These are phyloP conservation scores for Diaporthe humulicola DNA, from an alignment of 2,329 filamentous ascomycete species.

Conservation along the genomic window DNA sequence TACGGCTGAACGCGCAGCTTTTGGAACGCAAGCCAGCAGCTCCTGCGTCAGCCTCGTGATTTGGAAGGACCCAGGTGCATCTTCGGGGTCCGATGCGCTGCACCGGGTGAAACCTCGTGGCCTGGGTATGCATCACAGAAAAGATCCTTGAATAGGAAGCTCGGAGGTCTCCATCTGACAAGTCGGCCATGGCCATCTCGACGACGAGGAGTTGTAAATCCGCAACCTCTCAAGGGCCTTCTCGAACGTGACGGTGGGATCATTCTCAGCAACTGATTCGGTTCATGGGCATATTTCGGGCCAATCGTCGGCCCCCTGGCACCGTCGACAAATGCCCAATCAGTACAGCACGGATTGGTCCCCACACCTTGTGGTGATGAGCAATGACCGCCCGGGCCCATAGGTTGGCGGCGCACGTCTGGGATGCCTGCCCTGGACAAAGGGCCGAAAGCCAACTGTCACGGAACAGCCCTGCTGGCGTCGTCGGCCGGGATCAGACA, in stretches of 20 bases:
- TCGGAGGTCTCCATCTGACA: slow-evolving; percentile 28
- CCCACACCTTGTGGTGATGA: slow-evolving; percentile 28
- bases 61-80: slow-evolving; percentile 2
- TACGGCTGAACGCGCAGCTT: not conserved
- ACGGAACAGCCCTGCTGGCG: slow-evolving; percentile 35
- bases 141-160: not conserved
- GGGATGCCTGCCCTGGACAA: slow-evolving; percentile 37
- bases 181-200: not conserved
- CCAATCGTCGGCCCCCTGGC: slow-evolving; percentile 22
- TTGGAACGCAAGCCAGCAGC: slow-evolving; percentile 10
- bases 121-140: slow-evolving; percentile 1
- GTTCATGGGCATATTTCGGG: slow-evolving; percentile 32
- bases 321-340: slow-evolving; percentile 14
- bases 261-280: slow-evolving; percentile 31
- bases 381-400: slow-evolving; percentile 23
- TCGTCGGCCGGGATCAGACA: slow-evolving; percentile 29
- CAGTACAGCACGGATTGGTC: slow-evolving; percentile 12
- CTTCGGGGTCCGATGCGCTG: slow-evolving; percentile 33
- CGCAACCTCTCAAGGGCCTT: not conserved
- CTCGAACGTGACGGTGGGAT: slow-evolving; percentile 20
- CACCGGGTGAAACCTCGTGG: slow-evolving; percentile 25
- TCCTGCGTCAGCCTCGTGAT: slow-evolving; percentile 23
- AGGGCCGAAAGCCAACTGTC: slow-evolving; percentile 39
- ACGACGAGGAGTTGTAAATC: not conserved
- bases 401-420: slow-evolving; percentile 24